A percentile compares a stretch with the other conserved stretches of the same genome.
phyloP scores from a whole-genome alignment of 352 stramenopile genomes.

The Globisporangium middletonii region DNA sequence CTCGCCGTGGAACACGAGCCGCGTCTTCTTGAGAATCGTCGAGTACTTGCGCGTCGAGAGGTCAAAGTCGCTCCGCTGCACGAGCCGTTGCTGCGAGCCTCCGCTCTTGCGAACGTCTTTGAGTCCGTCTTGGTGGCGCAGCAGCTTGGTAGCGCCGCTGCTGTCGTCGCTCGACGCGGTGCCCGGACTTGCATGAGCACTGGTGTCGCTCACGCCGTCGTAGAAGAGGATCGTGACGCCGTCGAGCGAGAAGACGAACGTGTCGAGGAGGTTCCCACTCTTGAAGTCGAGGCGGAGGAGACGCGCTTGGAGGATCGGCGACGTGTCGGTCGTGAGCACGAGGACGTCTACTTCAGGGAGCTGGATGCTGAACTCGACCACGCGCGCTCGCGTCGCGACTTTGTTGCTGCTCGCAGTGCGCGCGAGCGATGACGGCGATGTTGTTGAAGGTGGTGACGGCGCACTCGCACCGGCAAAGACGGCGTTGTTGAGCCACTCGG shows the following conservation, averaged over 20 bases:
- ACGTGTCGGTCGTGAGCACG: slow-evolving; percentile 52
- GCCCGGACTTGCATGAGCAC: background rate
- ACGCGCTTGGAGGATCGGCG: slow-evolving; percentile 56
- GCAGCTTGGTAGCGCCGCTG: background rate
- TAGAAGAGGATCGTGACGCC: slow-evolving; percentile 57
- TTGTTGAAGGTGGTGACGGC: background rate
- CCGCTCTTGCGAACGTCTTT: slow-evolving; percentile 7
- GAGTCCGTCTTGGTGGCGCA: slow-evolving; percentile 11
- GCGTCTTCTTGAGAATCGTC: slow-evolving; percentile 51
- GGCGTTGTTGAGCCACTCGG: slow-evolving; percentile 45
- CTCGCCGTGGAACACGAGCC: slow-evolving; percentile 55
- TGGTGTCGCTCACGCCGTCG: slow-evolving; percentile 21
- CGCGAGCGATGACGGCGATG: background rate
- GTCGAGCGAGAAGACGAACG: slow-evolving; percentile 53
- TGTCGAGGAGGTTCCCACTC: slow-evolving; percentile 39
- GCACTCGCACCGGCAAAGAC: slow-evolving; percentile 25
- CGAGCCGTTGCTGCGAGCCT: slow-evolving; percentile 1
- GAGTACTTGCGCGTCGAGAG: slow-evolving; percentile 40
- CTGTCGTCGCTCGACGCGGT: background rate
- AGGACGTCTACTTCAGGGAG: slow-evolving; percentile 65
- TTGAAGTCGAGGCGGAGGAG: slow-evolving; percentile 47
- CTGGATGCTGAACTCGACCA: slow-evolving; percentile 45
- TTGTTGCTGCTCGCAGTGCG: background rate
- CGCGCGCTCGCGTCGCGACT: slow-evolving; percentile 2
- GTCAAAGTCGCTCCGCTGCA: slow-evolving; percentile 27